Base-by-base conservation (phyloP, 129 eudicot genomes). In the Saussurea involucrata region DNA sequence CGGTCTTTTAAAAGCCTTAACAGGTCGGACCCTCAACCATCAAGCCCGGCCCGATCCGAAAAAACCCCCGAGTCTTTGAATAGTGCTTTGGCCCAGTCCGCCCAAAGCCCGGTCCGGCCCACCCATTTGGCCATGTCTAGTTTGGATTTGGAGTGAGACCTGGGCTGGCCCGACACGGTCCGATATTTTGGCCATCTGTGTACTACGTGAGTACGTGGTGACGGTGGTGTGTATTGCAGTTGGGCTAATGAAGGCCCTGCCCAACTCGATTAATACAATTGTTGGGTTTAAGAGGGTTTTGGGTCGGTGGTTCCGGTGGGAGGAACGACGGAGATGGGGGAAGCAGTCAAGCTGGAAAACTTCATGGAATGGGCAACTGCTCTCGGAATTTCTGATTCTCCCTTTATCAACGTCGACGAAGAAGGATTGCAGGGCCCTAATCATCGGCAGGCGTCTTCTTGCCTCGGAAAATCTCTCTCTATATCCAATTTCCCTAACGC, bases 401-500 rank as follows among this genome's bases (percentile, higher is more conserved):
- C 77, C 7, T 18, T 63, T 7, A 31, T 67, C 33, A 32, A 29
- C 63, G 25, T 31, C 67, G 55, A 32, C 8, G 29, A 17, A 32
- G 36, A 24, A 18, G 29, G 58, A 36, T 68, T 58, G 5, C 75
- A 36, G 22, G 58, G 15, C 34, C 68, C 83, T 32, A 46, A 10
- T 6, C 63, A 18, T 24, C 28, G 4, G 34, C 44, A 58, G 0
- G 13, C 72, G 7, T 53, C 36, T 82, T 87, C 88, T 24, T 89
- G 92, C 80, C 77, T 92, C 61, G 92, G 89, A 25, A 72, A 82
- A 24, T 75, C 92, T 29, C 86, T 90, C 55, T 71, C 81, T 53
- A 76, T 90, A 64, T 82, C 92, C 72, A 8, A 72, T 75, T 93
- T 93, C 85, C 94, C 96, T 24, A 42, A 83, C 27, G 87, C 92